Percentiles rank a stretch among this genome's conserved stretches.
Evolutionary conservation across 129 eudicot species (phyloP).

Genomic region (Scalesia atractyloides): DNA sequence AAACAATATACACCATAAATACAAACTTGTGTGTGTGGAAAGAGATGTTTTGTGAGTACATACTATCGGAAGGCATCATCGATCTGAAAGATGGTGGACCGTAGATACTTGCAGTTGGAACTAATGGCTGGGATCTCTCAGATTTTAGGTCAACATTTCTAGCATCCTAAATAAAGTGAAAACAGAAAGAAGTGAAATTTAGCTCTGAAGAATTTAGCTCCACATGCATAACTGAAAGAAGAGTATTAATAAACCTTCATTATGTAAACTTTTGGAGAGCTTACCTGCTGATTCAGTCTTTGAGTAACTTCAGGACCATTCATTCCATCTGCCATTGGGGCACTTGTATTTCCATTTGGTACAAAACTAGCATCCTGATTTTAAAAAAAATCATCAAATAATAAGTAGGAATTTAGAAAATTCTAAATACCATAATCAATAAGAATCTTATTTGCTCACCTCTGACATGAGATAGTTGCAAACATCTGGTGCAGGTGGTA

Average conservation of each 20-base stretch:
- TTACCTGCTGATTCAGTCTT: conserved; percentile 51
- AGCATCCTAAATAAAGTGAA: conserved; percentile 45
- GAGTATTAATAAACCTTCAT: background rate
- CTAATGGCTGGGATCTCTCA: conserved; percentile 49
- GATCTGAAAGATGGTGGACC: conserved; percentile 51
- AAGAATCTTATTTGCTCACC: conserved; percentile 42
- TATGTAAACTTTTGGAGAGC: conserved; percentile 21
- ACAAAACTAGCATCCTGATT: conserved; percentile 69
- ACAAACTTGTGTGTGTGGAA: background rate
- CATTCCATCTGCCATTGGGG: conserved; percentile 68
- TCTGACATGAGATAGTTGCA: conserved; percentile 82
- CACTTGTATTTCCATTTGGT: conserved; percentile 55
- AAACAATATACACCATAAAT: conserved; percentile 3
- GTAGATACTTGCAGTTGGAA: conserved; percentile 44
- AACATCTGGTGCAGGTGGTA: conserved; percentile 86
- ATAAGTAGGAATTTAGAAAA: conserved; percentile 10
- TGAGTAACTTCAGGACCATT: conserved; percentile 75
- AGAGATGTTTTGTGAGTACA: conserved; percentile 15
- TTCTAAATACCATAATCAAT: background rate
- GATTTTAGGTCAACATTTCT: conserved; percentile 56
- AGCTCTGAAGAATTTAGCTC: background rate
- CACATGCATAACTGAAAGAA: conserved; percentile 3
- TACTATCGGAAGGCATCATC: conserved; percentile 67
- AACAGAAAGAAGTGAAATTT: background rate
- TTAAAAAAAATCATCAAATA: conserved; percentile 7